Base-by-base conservation (phyloP, 2,329 filamentous ascomycete genomes). In the Claviceps cyperi region DNA sequence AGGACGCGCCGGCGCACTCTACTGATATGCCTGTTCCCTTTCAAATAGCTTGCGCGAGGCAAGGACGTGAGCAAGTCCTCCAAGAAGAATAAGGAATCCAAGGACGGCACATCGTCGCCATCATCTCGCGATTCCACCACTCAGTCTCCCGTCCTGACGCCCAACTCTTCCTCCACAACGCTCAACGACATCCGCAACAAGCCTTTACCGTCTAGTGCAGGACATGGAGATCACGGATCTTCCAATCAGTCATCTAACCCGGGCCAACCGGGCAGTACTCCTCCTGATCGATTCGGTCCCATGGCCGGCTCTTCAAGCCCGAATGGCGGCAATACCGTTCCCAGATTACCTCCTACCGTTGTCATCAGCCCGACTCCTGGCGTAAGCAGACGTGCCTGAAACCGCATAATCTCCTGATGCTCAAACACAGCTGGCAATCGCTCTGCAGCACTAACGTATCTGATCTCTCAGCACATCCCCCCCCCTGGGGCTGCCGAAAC, bases 311-410 rank as follows among this genome's bases (percentile, higher is more conserved):
- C 61, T 24, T 58, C 62, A 32, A 68, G 65, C 48, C 62, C 66
- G 50, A 67, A 69, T 53, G 65, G 68, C 51, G 57, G 62, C 51
- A 60, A 51, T 50, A 46, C 55, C 46, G 66, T 58, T 50, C 52
- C 63, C 15, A 62, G 66, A 53, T 73, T 88, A 52, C 83, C 87
- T 43, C 91, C 91, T 21, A 94, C 87, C 61, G 90, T 97, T 53
- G 80, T 96, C 58, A 92, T 97, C 66, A 96, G 89, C 67, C 90
- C 90, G 49, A 97, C 91, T 63, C 86, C 87, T 66, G 89, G 90
- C 58, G 87, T 92, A 77, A 74, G 84, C 53, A 47, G 37, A 43
- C 40, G 43, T 43, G 17, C 48, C 46, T 48, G 14, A 19, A 22
- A 41, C 35, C 24, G 17, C 39, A 14, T 32, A 8, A 32, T 11